Evolutionary conservation across 2,329 filamentous ascomycete genomes (phyloP).

Genomic region (Arthrobotrys sphaeroides): DNA sequence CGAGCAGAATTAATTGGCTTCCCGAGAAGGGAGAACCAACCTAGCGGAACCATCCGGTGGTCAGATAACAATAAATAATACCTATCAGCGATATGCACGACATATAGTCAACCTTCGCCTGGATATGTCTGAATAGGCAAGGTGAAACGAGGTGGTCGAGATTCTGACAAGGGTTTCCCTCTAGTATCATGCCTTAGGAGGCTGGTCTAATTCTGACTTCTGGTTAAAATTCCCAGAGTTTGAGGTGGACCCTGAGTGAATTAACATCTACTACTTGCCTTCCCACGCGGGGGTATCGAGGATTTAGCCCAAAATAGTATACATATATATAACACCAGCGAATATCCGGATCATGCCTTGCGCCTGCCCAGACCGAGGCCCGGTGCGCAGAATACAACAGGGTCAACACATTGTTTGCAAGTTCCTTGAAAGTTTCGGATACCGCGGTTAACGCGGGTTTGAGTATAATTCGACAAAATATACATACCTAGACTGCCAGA

Average conservation of each 20-base stretch:
- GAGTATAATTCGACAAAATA: too few relatives aligned
- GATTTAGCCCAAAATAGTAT: not conserved
- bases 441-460: not conserved
- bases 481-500: too few relatives aligned
- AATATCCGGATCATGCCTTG: too few relatives aligned
- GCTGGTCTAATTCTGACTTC: not conserved
- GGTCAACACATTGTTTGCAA: not conserved
- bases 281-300: too few relatives aligned
- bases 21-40: constrained; percentile 8
- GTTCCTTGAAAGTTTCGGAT: not conserved
- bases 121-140: constrained; percentile 25
- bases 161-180: not conserved
- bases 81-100: constrained; percentile 22
- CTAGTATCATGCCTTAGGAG: not conserved
- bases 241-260: too few relatives aligned
- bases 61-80: not conserved
- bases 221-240: not conserved
- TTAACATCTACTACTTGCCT: too few relatives aligned
- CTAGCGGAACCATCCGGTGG: constrained; percentile 8
- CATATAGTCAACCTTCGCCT: constrained; percentile 27
- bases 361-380: too few relatives aligned
- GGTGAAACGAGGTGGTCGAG: not conserved
- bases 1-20: not conserved
- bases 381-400: not conserved
- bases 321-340: too few relatives aligned